Conservation (phyloP, 306 rosid genomes). For the Lithocarpus polystachyus region DNA sequence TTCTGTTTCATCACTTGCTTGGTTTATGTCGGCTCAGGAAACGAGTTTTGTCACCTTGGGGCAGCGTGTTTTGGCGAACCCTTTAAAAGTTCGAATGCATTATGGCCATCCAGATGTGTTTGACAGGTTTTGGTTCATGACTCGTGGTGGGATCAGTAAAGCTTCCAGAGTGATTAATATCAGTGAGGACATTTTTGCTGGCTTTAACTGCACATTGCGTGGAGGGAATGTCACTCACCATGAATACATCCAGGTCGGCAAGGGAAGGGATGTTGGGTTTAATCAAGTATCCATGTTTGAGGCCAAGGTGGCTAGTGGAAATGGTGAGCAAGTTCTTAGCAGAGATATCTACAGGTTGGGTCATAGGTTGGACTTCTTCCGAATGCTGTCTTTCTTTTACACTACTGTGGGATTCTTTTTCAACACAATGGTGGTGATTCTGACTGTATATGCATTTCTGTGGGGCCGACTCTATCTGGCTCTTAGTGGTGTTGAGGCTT, state of each 20-base stretch:
- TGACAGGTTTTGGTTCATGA: conserved; percentile 81
- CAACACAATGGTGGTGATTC: conserved; percentile 68
- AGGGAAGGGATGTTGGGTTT: conserved; percentile 91
- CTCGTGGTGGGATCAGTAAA: conserved; percentile 90
- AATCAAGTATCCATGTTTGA: conserved; percentile 91
- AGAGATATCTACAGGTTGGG: conserved; percentile 87
- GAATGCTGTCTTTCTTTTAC: conserved; percentile 83
- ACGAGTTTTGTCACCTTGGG: conserved; percentile 89
- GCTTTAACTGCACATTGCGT: conserved; percentile 83
- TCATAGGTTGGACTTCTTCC: conserved; percentile 76
- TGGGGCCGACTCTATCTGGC: conserved; percentile 83
- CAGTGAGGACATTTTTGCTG: conserved; percentile 89
- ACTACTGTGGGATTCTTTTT: conserved; percentile 86
- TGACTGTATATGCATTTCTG: conserved; percentile 75
- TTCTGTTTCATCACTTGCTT: conserved; percentile 88
- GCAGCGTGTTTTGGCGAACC: conserved; percentile 83
- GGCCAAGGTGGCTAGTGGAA: conserved; percentile 93
- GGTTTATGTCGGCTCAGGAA: conserved; percentile 98
- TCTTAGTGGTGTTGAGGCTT: conserved; percentile 74
- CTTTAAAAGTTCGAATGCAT: conserved; percentile 85
- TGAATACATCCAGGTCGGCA: conserved; percentile 92
- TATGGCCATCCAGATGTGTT: conserved; percentile 98
- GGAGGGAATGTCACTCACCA: conserved; percentile 89
- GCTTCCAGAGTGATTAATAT: conserved; percentile 91
- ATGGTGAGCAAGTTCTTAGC: conserved; percentile 83